These are phyloP conservation scores for Lyophyllum shimeji DNA, from an alignment of 768 basidiomycete species.

Conservation along the genomic window DNA sequence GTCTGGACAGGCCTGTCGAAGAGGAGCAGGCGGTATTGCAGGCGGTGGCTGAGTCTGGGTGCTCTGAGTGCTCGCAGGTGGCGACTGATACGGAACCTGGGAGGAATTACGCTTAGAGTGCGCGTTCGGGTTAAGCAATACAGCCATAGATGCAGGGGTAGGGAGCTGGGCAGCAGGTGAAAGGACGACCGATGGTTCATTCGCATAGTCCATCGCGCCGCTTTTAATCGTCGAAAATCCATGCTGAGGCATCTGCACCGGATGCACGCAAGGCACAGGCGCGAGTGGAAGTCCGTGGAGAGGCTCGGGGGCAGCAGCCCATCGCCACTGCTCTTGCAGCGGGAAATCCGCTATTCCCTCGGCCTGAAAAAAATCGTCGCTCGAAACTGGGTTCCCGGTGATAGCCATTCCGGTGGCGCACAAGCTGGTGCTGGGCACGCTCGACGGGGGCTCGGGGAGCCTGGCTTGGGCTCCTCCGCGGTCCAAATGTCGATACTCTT, in stretches of 20 bases:
- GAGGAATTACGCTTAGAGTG: slow-evolving; percentile 28
- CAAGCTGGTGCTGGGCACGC: slow-evolving; percentile 31
- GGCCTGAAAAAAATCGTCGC: slow-evolving; percentile 30
- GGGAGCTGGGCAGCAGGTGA: slow-evolving; percentile 41
- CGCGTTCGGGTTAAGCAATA: slow-evolving; percentile 37
- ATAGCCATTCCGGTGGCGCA: slow-evolving; percentile 47
- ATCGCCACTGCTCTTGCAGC: slow-evolving; percentile 28
- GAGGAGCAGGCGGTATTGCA: slow-evolving; percentile 3
- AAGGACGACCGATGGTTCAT: slow-evolving; percentile 24
- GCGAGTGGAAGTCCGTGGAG: slow-evolving; percentile 32
- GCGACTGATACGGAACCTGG: slow-evolving; percentile 11
- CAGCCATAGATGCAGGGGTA: slow-evolving; percentile 48
- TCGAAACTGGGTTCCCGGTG: slow-evolving; percentile 30
- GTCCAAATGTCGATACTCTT: slow-evolving; percentile 43
- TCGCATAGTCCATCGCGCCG: slow-evolving; percentile 12
- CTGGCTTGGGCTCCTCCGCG: slow-evolving; percentile 34
- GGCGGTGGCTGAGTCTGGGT: background rate
- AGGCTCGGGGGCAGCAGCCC: slow-evolving; percentile 20
- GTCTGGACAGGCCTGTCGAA: slow-evolving; percentile 1
- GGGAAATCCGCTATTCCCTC: slow-evolving; percentile 40
- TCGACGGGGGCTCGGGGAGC: slow-evolving; percentile 27
- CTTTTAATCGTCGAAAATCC: slow-evolving; percentile 29
- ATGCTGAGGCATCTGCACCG: slow-evolving; percentile 18
- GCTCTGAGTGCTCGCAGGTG: background rate
- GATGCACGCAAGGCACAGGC: slow-evolving; percentile 25